A percentile compares a stretch with the other conserved stretches of the same genome.
These are phyloP conservation scores for Monosporascus sp. DNA, from an alignment of 2,329 filamentous ascomycete species.

Conservation along the genomic window DNA sequence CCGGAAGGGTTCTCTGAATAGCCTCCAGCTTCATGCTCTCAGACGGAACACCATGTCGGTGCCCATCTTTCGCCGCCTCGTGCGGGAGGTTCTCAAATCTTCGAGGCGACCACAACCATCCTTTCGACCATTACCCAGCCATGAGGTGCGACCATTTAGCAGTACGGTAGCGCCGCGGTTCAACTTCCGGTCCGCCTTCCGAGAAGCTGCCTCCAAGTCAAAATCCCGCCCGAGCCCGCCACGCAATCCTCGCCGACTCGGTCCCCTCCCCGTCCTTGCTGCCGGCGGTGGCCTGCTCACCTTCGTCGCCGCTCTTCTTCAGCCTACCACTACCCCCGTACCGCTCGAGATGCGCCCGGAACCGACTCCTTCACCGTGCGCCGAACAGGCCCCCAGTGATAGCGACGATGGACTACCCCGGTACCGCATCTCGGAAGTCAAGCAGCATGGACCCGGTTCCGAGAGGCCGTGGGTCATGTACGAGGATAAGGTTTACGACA, in stretches of 20 bases:
- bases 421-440: constrained; percentile 46
- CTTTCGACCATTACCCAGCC: constrained; percentile 5
- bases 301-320: constrained; percentile 19
- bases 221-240: neutral
- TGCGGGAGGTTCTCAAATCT: constrained; percentile 12
- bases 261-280: constrained; percentile 18
- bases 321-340: constrained; percentile 13
- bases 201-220: constrained; percentile 7
- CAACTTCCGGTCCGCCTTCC: constrained; percentile 8
- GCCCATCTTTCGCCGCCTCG: constrained; percentile 8
- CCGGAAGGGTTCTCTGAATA: too few relatives aligned
- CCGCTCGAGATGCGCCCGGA: constrained; percentile 10
- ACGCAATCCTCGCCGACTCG: constrained; percentile 9
- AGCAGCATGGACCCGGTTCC: constrained; percentile 47
- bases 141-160: constrained; percentile 5
- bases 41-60: constrained; percentile 11
- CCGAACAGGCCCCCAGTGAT: constrained; percentile 14
- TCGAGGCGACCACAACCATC: constrained; percentile 9
- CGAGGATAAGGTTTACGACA: constrained; percentile 62
- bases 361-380: constrained; percentile 1
- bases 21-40: neutral
- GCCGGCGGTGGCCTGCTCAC: constrained; percentile 23
- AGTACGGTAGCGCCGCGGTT: constrained; percentile 7
- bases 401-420: constrained; percentile 38
- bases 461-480: constrained; percentile 58